phyloP scores from a whole-genome alignment of 2,329 filamentous ascomycete species.

The Ophiognomonia clavigignenti-juglandacearum region DNA sequence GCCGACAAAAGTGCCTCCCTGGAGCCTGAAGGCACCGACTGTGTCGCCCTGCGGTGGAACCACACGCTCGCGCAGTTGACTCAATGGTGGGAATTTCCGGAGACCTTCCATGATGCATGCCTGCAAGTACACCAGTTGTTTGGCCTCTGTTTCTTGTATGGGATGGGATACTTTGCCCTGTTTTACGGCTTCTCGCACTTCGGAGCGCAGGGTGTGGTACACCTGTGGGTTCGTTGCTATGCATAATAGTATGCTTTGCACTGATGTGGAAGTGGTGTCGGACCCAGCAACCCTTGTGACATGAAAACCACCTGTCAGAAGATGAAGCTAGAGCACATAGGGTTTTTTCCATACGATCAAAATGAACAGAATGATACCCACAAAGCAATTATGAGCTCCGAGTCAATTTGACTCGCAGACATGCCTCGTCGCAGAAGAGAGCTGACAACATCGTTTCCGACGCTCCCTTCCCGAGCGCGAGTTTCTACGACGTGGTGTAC shows the following conservation, averaged over 20 bases:
- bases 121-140: not conserved
- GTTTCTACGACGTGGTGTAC: not conserved
- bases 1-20: not conserved
- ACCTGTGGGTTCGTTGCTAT: not conserved
- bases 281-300: not conserved
- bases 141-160: not conserved
- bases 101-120: not conserved
- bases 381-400: not conserved
- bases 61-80: not conserved
- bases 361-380: not conserved
- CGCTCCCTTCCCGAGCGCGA: not conserved
- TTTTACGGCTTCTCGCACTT: not conserved
- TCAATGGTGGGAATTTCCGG: not conserved
- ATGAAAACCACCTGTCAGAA: no score
- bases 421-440: not conserved
- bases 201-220: not conserved
- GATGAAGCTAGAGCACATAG: no score
- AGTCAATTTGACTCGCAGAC: not conserved
- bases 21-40: not conserved
- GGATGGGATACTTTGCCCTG: not conserved
- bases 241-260: not conserved
- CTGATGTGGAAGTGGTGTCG: not conserved
- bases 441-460: not conserved
- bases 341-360: not conserved
- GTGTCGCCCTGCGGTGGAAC: not conserved